Conservation (phyloP, 495 filamentous ascomycete species). For the Annulohypoxylon moriforme region DNA sequence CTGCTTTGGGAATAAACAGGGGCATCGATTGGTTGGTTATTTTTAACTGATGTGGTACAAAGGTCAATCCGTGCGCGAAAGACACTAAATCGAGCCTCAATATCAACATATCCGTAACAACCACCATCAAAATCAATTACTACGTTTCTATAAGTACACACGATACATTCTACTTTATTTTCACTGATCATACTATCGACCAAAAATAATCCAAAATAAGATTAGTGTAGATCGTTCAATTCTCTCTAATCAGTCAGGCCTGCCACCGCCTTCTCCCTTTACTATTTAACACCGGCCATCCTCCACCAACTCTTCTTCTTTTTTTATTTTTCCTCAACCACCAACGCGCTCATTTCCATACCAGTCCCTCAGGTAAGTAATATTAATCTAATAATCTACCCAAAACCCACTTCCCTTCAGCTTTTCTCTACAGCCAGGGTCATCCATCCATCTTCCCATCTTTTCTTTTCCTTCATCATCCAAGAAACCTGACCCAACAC, state of each 20-base stretch:
- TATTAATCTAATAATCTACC: background rate
- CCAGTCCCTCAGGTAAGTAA: background rate
- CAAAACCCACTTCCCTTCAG: background rate
- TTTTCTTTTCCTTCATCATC: no score
- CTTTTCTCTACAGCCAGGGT: background rate
- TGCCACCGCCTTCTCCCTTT: background rate
- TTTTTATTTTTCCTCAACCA: background rate
- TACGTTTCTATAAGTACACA: background rate
- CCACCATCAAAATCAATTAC: background rate
- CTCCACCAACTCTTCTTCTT: background rate
- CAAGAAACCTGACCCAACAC: no score
- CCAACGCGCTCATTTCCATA: background rate
- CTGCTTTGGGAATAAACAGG: slow-evolving; percentile 19
- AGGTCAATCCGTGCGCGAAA: background rate
- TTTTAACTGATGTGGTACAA: background rate
- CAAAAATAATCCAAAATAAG: background rate
- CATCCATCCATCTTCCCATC: no score
- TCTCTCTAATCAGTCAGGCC: slow-evolving; percentile 13
- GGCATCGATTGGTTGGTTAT: slow-evolving; percentile 21
- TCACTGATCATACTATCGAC: no score
- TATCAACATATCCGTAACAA: background rate
- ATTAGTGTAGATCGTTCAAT: background rate
- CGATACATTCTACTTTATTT: background rate
- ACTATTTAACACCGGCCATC: background rate
- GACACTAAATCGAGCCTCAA: slow-evolving; percentile 33